Percentiles rank a stretch among this genome's conserved stretches.
These are phyloP conservation scores for Pestalotiopsis sp. DNA, from an alignment of 2,329 filamentous ascomycete species.

Conservation along the genomic window DNA sequence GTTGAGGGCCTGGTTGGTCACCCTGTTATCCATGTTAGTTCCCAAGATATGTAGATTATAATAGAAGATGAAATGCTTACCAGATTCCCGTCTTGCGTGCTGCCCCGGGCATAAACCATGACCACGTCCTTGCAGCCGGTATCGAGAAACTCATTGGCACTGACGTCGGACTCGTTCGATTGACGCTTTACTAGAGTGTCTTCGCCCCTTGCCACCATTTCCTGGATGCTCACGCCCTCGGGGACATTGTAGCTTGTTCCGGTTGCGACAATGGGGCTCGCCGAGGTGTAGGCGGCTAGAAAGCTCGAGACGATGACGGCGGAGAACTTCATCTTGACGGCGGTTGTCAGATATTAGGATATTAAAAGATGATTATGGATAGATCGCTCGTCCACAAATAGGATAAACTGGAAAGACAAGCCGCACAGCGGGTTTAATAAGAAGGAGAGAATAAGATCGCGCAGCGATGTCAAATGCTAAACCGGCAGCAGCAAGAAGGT, in stretches of 20 bases:
- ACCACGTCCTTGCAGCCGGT: constrained; percentile 37
- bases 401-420: background rate
- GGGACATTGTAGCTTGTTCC: constrained; percentile 3
- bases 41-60: background rate
- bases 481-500: background rate
- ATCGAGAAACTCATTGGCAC: constrained; percentile 37
- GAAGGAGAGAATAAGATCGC: background rate
- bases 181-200: background rate
- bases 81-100: constrained; percentile 41
- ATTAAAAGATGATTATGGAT: background rate
- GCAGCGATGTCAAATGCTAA: background rate
- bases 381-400: background rate
- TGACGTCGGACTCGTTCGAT: background rate
- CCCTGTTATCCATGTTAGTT: constrained; percentile 18
- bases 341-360: background rate
- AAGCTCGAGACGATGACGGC: constrained; percentile 17
- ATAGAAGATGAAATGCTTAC: constrained; percentile 26
- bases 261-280: constrained; percentile 19
- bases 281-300: constrained; percentile 15
- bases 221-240: background rate
- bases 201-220: background rate
- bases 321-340: constrained; percentile 21
- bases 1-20: constrained; percentile 27
- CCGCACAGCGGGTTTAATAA: background rate
- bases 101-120: constrained; percentile 43